Conservation (phyloP, 129 eudicot species). For the Tagetes patula region DNA sequence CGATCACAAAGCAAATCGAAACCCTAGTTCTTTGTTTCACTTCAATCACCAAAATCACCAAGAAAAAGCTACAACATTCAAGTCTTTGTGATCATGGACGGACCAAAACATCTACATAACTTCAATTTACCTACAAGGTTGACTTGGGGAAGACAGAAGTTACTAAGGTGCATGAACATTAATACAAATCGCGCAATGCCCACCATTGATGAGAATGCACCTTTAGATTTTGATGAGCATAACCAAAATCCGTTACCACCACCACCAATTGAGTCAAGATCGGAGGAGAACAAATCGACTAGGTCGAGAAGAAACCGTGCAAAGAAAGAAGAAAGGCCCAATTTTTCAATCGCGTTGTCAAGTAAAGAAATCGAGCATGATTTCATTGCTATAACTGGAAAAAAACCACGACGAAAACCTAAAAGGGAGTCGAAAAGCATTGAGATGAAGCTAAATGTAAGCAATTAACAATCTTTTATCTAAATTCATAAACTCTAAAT, state of each 20-base stretch:
- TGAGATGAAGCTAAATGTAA: slow-evolving; percentile 59
- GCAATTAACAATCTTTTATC: neutral
- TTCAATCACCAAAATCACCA: neutral
- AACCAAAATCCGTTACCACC: slow-evolving; percentile 13
- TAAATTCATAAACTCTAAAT: neutral
- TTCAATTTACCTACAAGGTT: slow-evolving; percentile 42
- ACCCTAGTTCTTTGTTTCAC: slow-evolving; percentile 20
- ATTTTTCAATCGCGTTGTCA: slow-evolving; percentile 51
- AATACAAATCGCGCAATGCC: slow-evolving; percentile 34
- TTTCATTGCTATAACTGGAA: slow-evolving; percentile 47
- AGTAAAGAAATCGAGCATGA: slow-evolving; percentile 70
- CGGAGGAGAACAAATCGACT: slow-evolving; percentile 31
- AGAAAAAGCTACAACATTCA: neutral
- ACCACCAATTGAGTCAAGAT: neutral
- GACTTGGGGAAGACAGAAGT: slow-evolving; percentile 61
- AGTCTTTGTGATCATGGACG: slow-evolving; percentile 25
- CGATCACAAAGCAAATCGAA: neutral
- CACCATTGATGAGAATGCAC: slow-evolving; percentile 21
- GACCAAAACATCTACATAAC: slow-evolving; percentile 52
- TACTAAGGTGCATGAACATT: slow-evolving; percentile 49
- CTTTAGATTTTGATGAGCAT: slow-evolving; percentile 15
- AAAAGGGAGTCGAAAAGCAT: slow-evolving; percentile 48
- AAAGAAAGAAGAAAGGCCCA: slow-evolving; percentile 53
- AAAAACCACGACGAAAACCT: slow-evolving; percentile 56
- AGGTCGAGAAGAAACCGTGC: slow-evolving; percentile 31